Evolutionary conservation across 2,329 filamentous ascomycete species (phyloP), one percentile per base, ranked within the genome.

Genomic region (Esteya vermicola): DNA sequence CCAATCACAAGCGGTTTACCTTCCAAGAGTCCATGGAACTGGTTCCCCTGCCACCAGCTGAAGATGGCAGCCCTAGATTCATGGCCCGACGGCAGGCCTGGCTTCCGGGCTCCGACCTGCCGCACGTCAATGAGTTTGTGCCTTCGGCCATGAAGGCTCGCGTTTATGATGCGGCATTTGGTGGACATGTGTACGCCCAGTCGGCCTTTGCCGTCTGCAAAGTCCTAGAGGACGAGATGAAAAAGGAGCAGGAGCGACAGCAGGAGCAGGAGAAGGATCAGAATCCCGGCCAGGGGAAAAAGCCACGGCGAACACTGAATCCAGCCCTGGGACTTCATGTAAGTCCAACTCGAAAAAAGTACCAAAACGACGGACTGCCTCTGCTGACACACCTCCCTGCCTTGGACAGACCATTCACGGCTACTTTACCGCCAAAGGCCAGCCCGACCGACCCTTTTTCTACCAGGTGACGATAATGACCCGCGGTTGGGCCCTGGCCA

Each of bases 351-450:
- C n/a, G n/a, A n/a, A n/a, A n/a, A n/a, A n/a, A n/a, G n/a, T n/a
- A n/a, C n/a, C n/a, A n/a, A n/a, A n/a, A n/a, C n/a, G n/a, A n/a
- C n/a, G n/a, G n/a, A 33, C n/a, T 8, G 19, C 22, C 20, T 21
- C 18, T 16, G 2, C 1, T n/a, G 4, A 14, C 9, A 3, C 16
- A 5, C 9, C 16, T 16, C 14, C 10, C 16, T 22, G 6, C 9
- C 7, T 20, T 20, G 9, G 3, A 4, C 27, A 74, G 70, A 66
- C 68, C 9, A 68, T 75, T 19, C 67, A 73, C 48, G 71, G 69
- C 9, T 69, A 64, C 48, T 76, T 75, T 49, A 67, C 67, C 3
- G 60, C 64, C 19, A 56, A 58, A 0, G 71, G 67, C 6, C 51
- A 57, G 5, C 43, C 50, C 2, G 65, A 72, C 44, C 62, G 69